These are phyloP conservation scores for Tuber magnatum DNA, from an alignment of 495 filamentous ascomycete species.

Conservation along the genomic window DNA sequence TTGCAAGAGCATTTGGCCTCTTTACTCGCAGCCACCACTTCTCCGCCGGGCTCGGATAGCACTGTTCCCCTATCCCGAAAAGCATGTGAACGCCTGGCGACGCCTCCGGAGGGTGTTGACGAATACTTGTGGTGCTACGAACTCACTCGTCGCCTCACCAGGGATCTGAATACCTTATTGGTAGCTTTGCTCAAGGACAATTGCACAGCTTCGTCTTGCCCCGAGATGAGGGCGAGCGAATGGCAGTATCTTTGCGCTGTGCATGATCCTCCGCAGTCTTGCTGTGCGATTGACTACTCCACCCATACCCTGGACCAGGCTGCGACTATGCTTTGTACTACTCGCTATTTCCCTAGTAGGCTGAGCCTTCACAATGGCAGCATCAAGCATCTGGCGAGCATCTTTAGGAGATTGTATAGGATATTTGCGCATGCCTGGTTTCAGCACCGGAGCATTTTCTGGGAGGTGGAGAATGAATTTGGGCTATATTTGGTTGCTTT, in stretches of 20 bases:
- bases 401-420: conserved; percentile 85
- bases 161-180: conserved; percentile 85
- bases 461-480: conserved; percentile 80
- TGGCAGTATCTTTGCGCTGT: conserved; percentile 99
- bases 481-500: conserved; percentile 63
- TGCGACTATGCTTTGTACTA: conserved; percentile 76
- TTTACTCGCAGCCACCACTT: conserved; percentile 72
- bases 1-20: conserved; percentile 97
- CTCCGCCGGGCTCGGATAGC: conserved; percentile 42
- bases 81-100: conserved; percentile 64
- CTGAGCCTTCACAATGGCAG: conserved; percentile 61
- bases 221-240: conserved; percentile 96
- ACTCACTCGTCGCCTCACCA: conserved; percentile 86
- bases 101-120: conserved; percentile 71
- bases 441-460: conserved; percentile 90
- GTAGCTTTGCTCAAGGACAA: conserved; percentile 84
- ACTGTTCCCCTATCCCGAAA: conserved; percentile 63
- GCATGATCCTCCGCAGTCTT: conserved; percentile 86
- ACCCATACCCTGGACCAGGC: conserved; percentile 98
- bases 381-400: conserved; percentile 80
- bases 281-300: conserved; percentile 97
- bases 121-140: conserved; percentile 93
- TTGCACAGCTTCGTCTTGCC: conserved; percentile 78
- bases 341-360: conserved; percentile 85
- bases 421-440: conserved; percentile 99